Conservation (phyloP, 208 protist species). For the Borovskyia barvae region DNA sequence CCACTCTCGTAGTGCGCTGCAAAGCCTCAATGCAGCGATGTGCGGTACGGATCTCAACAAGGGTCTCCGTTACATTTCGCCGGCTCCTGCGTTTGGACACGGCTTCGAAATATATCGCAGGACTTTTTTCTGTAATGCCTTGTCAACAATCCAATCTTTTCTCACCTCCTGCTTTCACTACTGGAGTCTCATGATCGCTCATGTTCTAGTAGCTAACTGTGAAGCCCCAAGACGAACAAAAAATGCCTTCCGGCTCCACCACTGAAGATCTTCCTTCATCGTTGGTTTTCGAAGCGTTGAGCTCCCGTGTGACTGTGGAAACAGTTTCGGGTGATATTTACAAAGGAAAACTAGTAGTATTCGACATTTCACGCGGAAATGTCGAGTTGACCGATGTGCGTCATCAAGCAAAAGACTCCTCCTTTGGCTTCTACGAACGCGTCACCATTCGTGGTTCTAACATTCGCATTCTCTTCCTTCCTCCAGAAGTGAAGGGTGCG, state of each 20-base stretch:
- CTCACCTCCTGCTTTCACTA: too few species aligned
- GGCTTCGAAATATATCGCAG: too few species aligned
- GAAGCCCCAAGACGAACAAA: too few species aligned
- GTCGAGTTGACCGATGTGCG: conserved; percentile 58
- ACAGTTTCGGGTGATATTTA: conserved; percentile 47
- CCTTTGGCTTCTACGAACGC: conserved; percentile 48
- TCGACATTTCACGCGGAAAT: conserved; percentile 51
- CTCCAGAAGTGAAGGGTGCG: conserved; percentile 53
- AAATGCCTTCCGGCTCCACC: background rate
- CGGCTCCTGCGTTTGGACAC: too few species aligned
- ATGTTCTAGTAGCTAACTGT: too few species aligned
- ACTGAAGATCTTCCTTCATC: conserved; percentile 33
- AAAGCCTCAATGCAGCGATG: too few species aligned
- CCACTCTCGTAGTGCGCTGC: too few species aligned
- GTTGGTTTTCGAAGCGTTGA: conserved; percentile 41
- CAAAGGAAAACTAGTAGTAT: conserved; percentile 40
- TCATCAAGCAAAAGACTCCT: conserved; percentile 52
- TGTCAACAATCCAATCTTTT: too few species aligned
- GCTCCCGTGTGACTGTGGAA: conserved; percentile 50
- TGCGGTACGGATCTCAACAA: too few species aligned
- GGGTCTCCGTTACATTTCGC: too few species aligned
- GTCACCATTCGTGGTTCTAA: conserved; percentile 42
- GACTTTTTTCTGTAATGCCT: too few species aligned
- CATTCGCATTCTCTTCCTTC: conserved; percentile 57
- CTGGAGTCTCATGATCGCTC: too few species aligned